Conservation (phyloP, 805 yeast genomes). For the Candida insectorum region DNA sequence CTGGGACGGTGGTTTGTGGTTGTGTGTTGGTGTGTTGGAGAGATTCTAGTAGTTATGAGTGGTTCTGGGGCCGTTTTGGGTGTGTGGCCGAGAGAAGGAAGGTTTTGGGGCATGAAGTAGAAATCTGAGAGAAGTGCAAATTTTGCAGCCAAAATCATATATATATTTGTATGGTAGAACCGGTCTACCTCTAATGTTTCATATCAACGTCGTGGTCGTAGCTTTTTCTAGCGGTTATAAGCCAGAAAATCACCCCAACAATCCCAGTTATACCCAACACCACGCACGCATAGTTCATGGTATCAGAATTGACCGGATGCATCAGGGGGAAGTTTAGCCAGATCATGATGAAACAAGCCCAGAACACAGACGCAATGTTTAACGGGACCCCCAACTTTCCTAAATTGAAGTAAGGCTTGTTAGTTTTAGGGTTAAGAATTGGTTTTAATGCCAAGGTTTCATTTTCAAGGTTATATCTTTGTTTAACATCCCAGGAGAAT, state of each 20-base stretch:
- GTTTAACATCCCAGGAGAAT: conserved; percentile 8
- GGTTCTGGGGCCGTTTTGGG: too few species aligned
- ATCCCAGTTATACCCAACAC: conserved; percentile 16
- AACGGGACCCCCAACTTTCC: conserved; percentile 16
- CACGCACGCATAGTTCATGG: conserved; percentile 21
- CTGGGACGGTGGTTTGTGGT: too few species aligned
- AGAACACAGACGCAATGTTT: conserved; percentile 15
- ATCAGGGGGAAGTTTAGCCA: conserved; percentile 17
- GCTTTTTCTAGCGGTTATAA: conserved; percentile 11
- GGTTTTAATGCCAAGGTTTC: conserved; percentile 2
- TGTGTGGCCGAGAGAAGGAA: too few species aligned
- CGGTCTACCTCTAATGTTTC: conserved; percentile 1
- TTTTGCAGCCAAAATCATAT: background rate
- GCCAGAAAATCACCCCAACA: conserved; percentile 18
- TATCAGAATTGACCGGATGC: conserved; percentile 15
- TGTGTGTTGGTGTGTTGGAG: too few species aligned
- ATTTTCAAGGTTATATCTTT: conserved; percentile 6
- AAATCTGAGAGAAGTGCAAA: background rate
- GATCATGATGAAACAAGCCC: conserved; percentile 18
- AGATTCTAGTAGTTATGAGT: too few species aligned
- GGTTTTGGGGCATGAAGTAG: too few species aligned
- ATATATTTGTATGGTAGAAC: too few species aligned
- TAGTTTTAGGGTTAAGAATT: conserved; percentile 4
- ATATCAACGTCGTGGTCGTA: conserved; percentile 12
- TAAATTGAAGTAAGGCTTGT: conserved; percentile 13